These are phyloP conservation scores for Vaccinium corymbosum DNA, from an alignment of 148 eudicot species.

Conservation along the genomic window DNA sequence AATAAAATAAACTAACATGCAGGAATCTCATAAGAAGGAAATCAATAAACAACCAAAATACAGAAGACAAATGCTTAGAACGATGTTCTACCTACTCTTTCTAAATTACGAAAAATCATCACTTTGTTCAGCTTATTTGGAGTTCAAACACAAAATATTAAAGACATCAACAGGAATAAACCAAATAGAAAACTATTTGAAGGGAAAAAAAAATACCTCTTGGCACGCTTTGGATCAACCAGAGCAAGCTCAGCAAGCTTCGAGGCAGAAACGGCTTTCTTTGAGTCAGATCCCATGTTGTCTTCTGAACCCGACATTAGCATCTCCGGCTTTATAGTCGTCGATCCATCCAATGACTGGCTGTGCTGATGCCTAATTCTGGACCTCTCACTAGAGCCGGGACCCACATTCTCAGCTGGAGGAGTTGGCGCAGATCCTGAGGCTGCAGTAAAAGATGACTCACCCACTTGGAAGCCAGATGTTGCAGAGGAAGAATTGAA, in stretches of 20 bases:
- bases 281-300: constrained; percentile 51
- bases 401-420: constrained; percentile 19
- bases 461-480: constrained; percentile 56
- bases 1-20: background rate
- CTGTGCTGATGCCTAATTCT: constrained; percentile 90
- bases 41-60: background rate
- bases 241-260: constrained; percentile 98
- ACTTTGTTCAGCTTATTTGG: constrained; percentile 3
- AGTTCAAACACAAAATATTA: background rate
- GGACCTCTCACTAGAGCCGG: constrained; percentile 43
- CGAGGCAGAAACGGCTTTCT: constrained; percentile 94
- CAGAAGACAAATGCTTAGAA: background rate
- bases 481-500: constrained; percentile 67
- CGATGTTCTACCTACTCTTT: background rate
- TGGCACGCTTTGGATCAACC: constrained; percentile 92
- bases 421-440: constrained; percentile 17
- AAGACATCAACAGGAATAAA: background rate
- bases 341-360: constrained; percentile 92
- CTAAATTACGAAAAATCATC: background rate
- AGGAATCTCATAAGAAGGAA: background rate
- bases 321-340: constrained; percentile 74
- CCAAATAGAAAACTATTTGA: background rate
- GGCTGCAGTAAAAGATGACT: constrained; percentile 40
- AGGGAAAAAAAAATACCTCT: constrained; percentile 47
- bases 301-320: constrained; percentile 61